These are phyloP conservation scores for Ascochyta lentis DNA, from an alignment of 2,329 filamentous ascomycete species.

Conservation along the genomic window DNA sequence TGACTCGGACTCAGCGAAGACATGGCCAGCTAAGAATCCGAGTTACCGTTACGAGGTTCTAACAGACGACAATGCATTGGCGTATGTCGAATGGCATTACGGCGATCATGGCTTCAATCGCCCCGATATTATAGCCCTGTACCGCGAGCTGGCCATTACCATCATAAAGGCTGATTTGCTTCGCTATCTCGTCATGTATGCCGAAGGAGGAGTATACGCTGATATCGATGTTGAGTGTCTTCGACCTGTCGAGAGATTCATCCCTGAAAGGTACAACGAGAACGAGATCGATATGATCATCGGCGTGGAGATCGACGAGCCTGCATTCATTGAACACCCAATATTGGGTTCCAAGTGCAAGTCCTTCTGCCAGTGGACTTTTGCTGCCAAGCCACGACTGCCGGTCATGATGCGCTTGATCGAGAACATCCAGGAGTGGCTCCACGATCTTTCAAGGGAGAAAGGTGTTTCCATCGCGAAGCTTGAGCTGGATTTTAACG, in stretches of 20 bases:
- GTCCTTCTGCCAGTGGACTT: conserved; percentile 79
- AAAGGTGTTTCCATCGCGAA: conserved; percentile 66
- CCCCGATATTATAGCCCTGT: conserved; percentile 56
- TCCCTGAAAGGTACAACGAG: conserved; percentile 68
- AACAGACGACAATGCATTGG: conserved; percentile 71
- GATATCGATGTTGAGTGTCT: conserved; percentile 67
- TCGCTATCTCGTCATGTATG: conserved; percentile 72
- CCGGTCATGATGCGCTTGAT: conserved; percentile 73
- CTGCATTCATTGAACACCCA: conserved; percentile 67
- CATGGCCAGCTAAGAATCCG: conserved; percentile 72
- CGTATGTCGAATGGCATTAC: conserved; percentile 73
- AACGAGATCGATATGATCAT: conserved; percentile 74
- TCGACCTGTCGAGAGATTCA: conserved; percentile 61
- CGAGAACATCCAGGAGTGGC: conserved; percentile 72
- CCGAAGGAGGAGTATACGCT: conserved; percentile 67
- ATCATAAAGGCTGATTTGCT: conserved; percentile 73
- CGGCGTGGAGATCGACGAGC: conserved; percentile 74
- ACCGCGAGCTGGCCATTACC: conserved; percentile 53
- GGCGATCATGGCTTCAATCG: conserved; percentile 70
- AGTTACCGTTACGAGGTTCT: conserved; percentile 71
- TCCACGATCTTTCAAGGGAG: conserved; percentile 64
- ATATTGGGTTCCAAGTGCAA: conserved; percentile 71
- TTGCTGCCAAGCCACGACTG: conserved; percentile 71
- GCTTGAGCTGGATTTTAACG: conserved; percentile 72
- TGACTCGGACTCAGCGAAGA: conserved; percentile 65